A percentile compares a stretch with the other conserved stretches of the same genome.
phyloP scores from a whole-genome alignment of 805 yeast genomes.

The Metschnikowia reukaufii region DNA sequence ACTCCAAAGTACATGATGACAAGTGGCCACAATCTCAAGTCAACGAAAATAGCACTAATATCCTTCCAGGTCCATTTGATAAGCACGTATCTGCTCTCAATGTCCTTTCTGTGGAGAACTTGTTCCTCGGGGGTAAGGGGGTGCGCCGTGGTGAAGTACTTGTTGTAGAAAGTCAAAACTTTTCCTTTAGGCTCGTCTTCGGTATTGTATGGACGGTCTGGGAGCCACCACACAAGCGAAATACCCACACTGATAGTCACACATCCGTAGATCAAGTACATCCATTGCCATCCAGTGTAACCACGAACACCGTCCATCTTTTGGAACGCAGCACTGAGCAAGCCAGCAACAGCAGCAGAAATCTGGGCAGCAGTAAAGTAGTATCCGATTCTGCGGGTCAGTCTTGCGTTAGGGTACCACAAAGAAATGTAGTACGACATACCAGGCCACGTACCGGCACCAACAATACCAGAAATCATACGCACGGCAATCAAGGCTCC shows the following conservation, averaged over 20 bases:
- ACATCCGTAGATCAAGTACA: conserved; percentile 74
- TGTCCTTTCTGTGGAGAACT: conserved; percentile 57
- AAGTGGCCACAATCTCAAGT: conserved; percentile 74
- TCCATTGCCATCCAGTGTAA: conserved; percentile 82
- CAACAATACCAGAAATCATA: conserved; percentile 70
- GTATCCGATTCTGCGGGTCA: conserved; percentile 79
- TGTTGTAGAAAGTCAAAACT: conserved; percentile 23
- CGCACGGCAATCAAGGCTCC: conserved; percentile 69
- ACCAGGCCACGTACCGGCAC: conserved; percentile 92
- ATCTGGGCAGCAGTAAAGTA: conserved; percentile 90
- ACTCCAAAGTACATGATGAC: conserved; percentile 89
- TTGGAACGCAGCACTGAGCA: conserved; percentile 86
- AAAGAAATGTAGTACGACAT: conserved; percentile 78
- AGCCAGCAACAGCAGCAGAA: conserved; percentile 87
- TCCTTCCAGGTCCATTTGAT: conserved; percentile 61
- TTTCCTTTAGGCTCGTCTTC: conserved; percentile 16
- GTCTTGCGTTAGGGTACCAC: conserved; percentile 81
- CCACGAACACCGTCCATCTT: conserved; percentile 73
- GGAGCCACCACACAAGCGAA: conserved; percentile 76
- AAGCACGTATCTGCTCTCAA: conserved; percentile 50
- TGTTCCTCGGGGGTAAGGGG: conserved; percentile 59
- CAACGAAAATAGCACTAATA: conserved; percentile 53
- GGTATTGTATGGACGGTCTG: conserved; percentile 61
- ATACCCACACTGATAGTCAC: conserved; percentile 66
- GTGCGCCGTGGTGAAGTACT: conserved; percentile 31